These are phyloP conservation scores for Gossypium rotundifolium DNA, from an alignment of 345 rosid genomes.

Conservation along the genomic window DNA sequence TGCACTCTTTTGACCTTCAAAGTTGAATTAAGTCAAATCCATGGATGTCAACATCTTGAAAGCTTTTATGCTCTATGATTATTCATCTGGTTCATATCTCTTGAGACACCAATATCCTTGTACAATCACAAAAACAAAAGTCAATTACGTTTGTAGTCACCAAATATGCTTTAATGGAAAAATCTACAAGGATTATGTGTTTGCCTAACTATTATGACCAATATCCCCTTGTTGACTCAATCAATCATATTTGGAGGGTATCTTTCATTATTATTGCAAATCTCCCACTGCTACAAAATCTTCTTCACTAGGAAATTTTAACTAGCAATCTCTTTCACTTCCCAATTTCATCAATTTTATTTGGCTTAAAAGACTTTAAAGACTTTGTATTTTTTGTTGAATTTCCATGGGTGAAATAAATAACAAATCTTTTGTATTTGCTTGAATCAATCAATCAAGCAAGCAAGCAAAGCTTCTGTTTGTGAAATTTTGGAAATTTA, in stretches of 20 bases:
- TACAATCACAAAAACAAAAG: conserved; percentile 10
- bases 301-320: background rate
- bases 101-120: conserved; percentile 46
- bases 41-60: conserved; percentile 40
- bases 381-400: background rate
- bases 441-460: background rate
- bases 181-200: background rate
- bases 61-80: conserved; percentile 51
- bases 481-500: too few relatives aligned
- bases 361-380: too few relatives aligned
- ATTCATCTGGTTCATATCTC: conserved; percentile 50
- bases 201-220: conserved; percentile 22
- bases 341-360: background rate
- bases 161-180: background rate
- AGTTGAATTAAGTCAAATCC: conserved; percentile 29
- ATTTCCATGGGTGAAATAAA: background rate
- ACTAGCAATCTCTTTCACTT: background rate
- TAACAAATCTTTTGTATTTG: too few relatives aligned
- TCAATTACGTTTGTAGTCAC: background rate
- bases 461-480: too few relatives aligned
- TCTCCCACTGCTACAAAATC: background rate
- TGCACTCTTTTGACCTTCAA: conserved; percentile 4
- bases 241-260: conserved; percentile 1
- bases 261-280: conserved; percentile 4
- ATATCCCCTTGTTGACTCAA: conserved; percentile 8